Percentiles rank a stretch among this genome's conserved stretches.
Conservation (phyloP, 106 monocot species). For the Dendrobium catenatum region DNA sequence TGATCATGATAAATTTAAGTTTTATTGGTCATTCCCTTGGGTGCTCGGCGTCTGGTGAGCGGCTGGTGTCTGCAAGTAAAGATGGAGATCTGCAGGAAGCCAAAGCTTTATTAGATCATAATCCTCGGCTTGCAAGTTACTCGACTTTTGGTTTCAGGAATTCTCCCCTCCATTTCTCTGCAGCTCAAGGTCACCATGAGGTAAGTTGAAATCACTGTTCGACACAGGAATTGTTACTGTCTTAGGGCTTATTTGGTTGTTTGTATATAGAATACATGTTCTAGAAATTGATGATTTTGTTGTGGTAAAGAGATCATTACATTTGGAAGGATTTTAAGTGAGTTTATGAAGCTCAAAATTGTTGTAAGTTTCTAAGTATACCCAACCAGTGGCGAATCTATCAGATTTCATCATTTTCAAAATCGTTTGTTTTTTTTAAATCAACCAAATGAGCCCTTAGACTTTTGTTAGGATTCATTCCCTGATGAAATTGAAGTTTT, state of each 20-base stretch:
- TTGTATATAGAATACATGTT: background rate
- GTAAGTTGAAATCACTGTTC: background rate
- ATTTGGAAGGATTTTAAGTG: background rate
- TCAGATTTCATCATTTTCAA: background rate
- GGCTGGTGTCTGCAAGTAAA: constrained; percentile 75
- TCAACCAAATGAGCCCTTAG: background rate
- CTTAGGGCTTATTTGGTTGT: background rate
- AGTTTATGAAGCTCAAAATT: background rate
- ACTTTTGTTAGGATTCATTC: background rate
- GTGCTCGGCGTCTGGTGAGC: constrained; percentile 80
- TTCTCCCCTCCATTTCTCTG: constrained; percentile 14
- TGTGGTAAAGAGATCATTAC: background rate
- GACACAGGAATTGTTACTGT: background rate
- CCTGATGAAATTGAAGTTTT: background rate
- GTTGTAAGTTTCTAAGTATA: too few species aligned
- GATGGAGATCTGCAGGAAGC: constrained; percentile 88
- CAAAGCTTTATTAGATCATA: constrained; percentile 65
- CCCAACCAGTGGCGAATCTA: background rate
- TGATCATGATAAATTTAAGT: constrained; percentile 50
- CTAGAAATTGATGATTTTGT: background rate
- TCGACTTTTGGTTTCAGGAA: constrained; percentile 9
- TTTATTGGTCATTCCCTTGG: constrained; percentile 79
- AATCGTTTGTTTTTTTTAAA: background rate
- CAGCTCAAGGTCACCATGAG: constrained; percentile 12
- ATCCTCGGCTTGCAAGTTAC: constrained; percentile 31